Percentiles rank a stretch among this genome's conserved stretches.
Conservation (phyloP, 768 basidiomycete species). For the Tricholoma sp. region DNA sequence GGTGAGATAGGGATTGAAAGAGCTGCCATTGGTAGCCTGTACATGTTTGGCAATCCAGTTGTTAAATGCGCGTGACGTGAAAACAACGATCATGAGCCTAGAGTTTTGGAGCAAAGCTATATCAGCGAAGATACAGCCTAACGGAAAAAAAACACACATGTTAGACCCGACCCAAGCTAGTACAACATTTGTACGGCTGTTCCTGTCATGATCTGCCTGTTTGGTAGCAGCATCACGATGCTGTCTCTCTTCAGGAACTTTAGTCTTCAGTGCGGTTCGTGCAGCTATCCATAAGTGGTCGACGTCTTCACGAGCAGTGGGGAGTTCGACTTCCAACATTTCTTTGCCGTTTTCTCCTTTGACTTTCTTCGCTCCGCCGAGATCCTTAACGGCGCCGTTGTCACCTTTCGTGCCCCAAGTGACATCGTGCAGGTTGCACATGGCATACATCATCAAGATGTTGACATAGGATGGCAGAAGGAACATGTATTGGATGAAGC, state of each 20-base stretch:
- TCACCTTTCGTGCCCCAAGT: constrained; percentile 94
- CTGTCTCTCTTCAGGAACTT: constrained; percentile 69
- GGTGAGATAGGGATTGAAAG: constrained; percentile 86
- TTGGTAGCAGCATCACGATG: constrained; percentile 86
- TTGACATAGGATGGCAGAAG: constrained; percentile 74
- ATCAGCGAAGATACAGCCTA: constrained; percentile 1
- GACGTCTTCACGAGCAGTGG: constrained; percentile 79
- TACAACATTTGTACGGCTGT: constrained; percentile 81
- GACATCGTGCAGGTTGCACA: constrained; percentile 90
- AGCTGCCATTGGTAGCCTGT: constrained; percentile 38
- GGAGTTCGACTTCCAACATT: constrained; percentile 81
- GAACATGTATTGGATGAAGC: constrained; percentile 89
- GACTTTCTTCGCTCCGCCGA: constrained; percentile 87
- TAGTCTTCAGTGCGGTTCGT: constrained; percentile 60
- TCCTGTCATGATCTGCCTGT: constrained; percentile 82
- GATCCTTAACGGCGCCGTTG: constrained; percentile 81
- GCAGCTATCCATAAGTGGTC: constrained; percentile 84
- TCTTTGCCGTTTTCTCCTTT: constrained; percentile 83
- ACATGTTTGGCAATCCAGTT: constrained; percentile 66
- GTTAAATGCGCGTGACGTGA: constrained; percentile 73
- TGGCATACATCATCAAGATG: constrained; percentile 92
- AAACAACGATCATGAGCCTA: constrained; percentile 67
- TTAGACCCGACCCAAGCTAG: constrained; percentile 82
- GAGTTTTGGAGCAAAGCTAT: background rate
- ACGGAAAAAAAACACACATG: constrained; percentile 47